Evolutionary conservation across 2,329 filamentous ascomycete genomes (phyloP), one percentile per base, ranked within the genome.

Genomic region (Orbilia blumenaviensis): DNA sequence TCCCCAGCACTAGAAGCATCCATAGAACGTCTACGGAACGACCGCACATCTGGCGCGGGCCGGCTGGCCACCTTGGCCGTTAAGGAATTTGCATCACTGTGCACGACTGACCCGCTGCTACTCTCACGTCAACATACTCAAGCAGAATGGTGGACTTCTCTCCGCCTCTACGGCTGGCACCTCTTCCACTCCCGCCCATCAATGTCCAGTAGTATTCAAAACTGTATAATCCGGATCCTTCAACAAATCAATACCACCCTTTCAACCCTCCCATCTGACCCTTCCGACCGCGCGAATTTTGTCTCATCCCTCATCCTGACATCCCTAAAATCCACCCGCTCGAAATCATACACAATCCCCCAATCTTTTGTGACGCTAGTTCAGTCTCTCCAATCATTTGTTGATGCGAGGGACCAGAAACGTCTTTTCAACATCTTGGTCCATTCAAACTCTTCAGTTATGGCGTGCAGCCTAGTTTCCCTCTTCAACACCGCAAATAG

Each of bases 391-490:
- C 73, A 44, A 12, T 54, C 54, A 10, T 72, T 77, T 44, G 18
- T 58, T 0, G 62, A 67, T 27, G 67, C 73, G 0, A 23, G 36
- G 2, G 66, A 77, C 1, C 46, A 42, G 9, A 77, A 77, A 32
- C 60, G 61, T 3, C 34, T 71, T 0, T 72, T 77, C 52, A 77
- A 71, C 25, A 71, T 77, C 21, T 18, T 77, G 0, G 52, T 77
- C 5, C 73, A 77, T 44, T 77, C 73, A 3, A 77, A 72, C 29
- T 77, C 73, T 1, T 77, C 73, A 1, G 73, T 77, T n/a, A 72
- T 77, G 66, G 73, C 73, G 8, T 77, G 32, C 2, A 61, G 66
- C 16, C 41, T 77, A 2, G 56, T 63, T 8, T 56, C 66, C 8
- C 56, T 77, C 2, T 77, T 77, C 23, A 25, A 62, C 5, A 50